phyloP scores from a whole-genome alignment of 371 early-diverging fungal species.

The Paraphysoderma sedebokerense region DNA sequence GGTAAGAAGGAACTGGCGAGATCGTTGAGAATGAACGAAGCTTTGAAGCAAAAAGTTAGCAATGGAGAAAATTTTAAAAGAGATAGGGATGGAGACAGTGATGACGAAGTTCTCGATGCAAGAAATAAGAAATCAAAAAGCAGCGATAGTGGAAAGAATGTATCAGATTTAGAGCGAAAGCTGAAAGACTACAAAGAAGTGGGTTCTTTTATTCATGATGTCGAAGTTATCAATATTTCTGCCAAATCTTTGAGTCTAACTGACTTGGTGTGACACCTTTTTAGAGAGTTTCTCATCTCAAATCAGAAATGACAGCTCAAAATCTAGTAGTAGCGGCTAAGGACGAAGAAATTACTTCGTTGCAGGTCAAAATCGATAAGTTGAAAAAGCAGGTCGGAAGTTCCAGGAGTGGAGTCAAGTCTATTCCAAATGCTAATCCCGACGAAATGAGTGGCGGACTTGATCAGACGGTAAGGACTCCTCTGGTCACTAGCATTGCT shows the following conservation, averaged over 20 bases:
- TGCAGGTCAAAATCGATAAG: slow-evolving; percentile 6
- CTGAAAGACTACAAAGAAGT: slow-evolving; percentile 12
- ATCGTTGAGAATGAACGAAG: too few species aligned
- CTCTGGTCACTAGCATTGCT: slow-evolving; percentile 9
- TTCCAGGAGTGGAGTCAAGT: slow-evolving; percentile 14
- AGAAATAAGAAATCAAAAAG: too few species aligned
- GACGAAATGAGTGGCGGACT: slow-evolving; percentile 2
- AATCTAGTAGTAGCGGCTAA: slow-evolving; percentile 4
- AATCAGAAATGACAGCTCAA: slow-evolving; percentile 1
- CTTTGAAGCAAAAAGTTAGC: too few species aligned
- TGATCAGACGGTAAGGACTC: slow-evolving; percentile 3
- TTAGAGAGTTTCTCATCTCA: slow-evolving; percentile 1
- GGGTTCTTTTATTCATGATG: slow-evolving; percentile 3
- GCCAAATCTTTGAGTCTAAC: slow-evolving; percentile 4
- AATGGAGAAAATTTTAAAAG: too few species aligned
- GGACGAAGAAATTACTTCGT: slow-evolving; percentile 7
- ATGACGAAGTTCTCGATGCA: too few species aligned
- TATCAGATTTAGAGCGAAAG: slow-evolving; percentile 9
- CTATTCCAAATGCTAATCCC: slow-evolving; percentile 8
- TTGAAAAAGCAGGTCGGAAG: slow-evolving; percentile 10
- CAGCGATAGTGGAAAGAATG: too few species aligned
- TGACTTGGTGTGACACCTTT: slow-evolving; percentile 6
- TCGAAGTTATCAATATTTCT: not conserved
- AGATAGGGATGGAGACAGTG: too few species aligned
- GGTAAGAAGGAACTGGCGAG: too few species aligned